A percentile compares a stretch with the other conserved stretches of the same genome.
Conservation (phyloP, 2,329 filamentous ascomycete species). For the Myriosclerotinia curreyana region DNA sequence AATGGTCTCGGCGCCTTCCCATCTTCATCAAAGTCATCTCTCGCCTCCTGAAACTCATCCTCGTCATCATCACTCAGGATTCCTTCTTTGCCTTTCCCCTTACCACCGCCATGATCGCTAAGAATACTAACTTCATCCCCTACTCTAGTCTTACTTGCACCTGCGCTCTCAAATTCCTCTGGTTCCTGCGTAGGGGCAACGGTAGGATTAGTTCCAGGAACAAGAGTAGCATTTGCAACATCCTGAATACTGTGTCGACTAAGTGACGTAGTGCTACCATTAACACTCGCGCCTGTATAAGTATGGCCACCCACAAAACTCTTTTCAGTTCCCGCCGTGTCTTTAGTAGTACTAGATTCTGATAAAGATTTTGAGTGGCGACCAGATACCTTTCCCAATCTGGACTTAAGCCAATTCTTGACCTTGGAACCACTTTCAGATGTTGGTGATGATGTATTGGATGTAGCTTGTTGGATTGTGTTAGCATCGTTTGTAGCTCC, state of each 20-base stretch:
- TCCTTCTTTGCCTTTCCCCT: background rate
- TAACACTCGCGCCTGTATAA: constrained; percentile 45
- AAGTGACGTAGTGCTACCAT: constrained; percentile 43
- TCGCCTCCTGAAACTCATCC: constrained; percentile 52
- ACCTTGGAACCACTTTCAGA: constrained; percentile 30
- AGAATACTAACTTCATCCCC: constrained; percentile 10
- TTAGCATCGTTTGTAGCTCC: constrained; percentile 31
- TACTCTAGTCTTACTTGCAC: background rate
- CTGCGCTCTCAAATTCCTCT: background rate
- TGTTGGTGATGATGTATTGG: constrained; percentile 26
- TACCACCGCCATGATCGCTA: background rate
- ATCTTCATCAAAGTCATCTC: constrained; percentile 45
- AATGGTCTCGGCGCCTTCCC: constrained; percentile 41
- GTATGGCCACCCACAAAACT: constrained; percentile 53
- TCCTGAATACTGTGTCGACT: constrained; percentile 11
- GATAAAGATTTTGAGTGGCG: constrained; percentile 29
- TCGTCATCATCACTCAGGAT: constrained; percentile 33
- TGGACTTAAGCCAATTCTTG: constrained; percentile 55
- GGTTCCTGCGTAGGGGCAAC: background rate
- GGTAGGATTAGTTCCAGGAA: background rate
- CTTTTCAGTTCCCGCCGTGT: constrained; percentile 30
- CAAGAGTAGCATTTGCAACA: constrained; percentile 1
- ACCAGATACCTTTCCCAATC: constrained; percentile 43
- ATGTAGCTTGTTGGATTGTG: constrained; percentile 26
- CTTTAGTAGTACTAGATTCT: constrained; percentile 11